Percentiles rank a stretch among this genome's conserved stretches.
phyloP scores from a whole-genome alignment of 2,329 filamentous ascomycete genomes.

The Nemania serpens region DNA sequence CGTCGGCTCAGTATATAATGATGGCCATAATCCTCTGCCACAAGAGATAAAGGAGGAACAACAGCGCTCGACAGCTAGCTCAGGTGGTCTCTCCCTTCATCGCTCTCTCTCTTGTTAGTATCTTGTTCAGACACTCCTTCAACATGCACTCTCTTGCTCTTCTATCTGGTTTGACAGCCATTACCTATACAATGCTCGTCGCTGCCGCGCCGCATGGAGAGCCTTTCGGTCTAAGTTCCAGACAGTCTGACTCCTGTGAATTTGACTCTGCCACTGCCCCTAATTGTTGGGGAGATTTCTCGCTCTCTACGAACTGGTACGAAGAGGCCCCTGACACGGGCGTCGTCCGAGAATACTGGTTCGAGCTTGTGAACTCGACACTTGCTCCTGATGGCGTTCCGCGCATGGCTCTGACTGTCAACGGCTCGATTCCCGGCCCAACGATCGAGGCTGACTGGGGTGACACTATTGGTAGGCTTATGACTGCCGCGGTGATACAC shows the following conservation, averaged over 20 bases:
- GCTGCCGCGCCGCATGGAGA: slow-evolving; percentile 27
- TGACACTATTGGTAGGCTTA: slow-evolving; percentile 28
- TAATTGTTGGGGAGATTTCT: slow-evolving; percentile 53
- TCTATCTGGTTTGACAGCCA: slow-evolving; percentile 30
- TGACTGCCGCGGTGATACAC: background rate
- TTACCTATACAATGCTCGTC: slow-evolving; percentile 27
- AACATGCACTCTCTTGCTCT: slow-evolving; percentile 26
- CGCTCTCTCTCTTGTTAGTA: slow-evolving; percentile 5
- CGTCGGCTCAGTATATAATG: slow-evolving; percentile 21
- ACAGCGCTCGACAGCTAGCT: slow-evolving; percentile 24
- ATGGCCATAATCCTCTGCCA: slow-evolving; percentile 4
- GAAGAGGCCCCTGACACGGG: slow-evolving; percentile 51
- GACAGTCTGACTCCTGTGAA: slow-evolving; percentile 28
- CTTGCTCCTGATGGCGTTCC: slow-evolving; percentile 52
- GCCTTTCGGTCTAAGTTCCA: slow-evolving; percentile 20
- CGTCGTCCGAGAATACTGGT: slow-evolving; percentile 55
- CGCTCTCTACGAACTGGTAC: slow-evolving; percentile 53
- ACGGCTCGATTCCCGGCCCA: slow-evolving; percentile 64
- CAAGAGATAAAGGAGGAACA: slow-evolving; percentile 13
- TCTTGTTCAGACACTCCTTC: slow-evolving; percentile 24
- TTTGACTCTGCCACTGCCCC: slow-evolving; percentile 39
- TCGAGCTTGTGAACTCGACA: slow-evolving; percentile 48
- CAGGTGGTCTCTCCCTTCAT: slow-evolving; percentile 17
- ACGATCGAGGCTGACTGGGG: slow-evolving; percentile 58
- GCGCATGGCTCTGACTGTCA: slow-evolving; percentile 52